Evolutionary conservation across 352 stramenopile species (phyloP).

Genomic region (Phytophthora sansomeana): DNA sequence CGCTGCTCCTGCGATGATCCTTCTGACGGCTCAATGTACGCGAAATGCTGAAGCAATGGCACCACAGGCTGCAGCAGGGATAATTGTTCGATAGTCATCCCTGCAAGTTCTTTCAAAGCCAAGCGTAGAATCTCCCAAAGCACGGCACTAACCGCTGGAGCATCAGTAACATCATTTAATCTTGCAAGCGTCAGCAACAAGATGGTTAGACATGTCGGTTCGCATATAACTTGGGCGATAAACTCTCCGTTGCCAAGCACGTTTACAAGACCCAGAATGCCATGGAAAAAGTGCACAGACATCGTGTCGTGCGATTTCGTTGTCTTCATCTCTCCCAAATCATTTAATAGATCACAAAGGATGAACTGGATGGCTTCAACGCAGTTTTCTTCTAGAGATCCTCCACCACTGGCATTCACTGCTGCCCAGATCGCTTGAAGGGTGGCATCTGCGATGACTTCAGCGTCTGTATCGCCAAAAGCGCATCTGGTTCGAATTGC

Average conservation of each 20-base stretch:
- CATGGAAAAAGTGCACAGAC: conserved; percentile 28
- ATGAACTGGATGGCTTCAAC: conserved; percentile 35
- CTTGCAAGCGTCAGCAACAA: conserved; percentile 35
- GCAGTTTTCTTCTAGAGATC: conserved; percentile 12
- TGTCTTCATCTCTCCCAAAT: background rate
- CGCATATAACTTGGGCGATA: conserved; percentile 33
- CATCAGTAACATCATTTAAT: background rate
- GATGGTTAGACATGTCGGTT: conserved; percentile 32
- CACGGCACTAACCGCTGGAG: conserved; percentile 10
- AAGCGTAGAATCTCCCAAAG: conserved; percentile 45
- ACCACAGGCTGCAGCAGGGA: conserved; percentile 33
- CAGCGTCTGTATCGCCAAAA: conserved; percentile 30
- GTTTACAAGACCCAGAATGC: conserved; percentile 30
- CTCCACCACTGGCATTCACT: conserved; percentile 1
- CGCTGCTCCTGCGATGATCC: conserved; percentile 27
- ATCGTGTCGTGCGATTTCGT: conserved; percentile 5
- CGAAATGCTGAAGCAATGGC: conserved; percentile 66
- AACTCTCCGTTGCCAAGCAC: conserved; percentile 24
- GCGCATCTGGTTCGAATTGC: conserved; percentile 28
- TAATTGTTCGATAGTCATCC: conserved; percentile 27
- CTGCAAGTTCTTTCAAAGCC: conserved; percentile 31
- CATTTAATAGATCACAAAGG: conserved; percentile 28
- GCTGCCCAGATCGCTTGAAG: conserved; percentile 39
- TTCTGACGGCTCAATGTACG: conserved; percentile 52
- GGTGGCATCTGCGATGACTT: conserved; percentile 37